phyloP scores from a whole-genome alignment of 352 stramenopile genomes.

The Phytophthora niederhauseri region DNA sequence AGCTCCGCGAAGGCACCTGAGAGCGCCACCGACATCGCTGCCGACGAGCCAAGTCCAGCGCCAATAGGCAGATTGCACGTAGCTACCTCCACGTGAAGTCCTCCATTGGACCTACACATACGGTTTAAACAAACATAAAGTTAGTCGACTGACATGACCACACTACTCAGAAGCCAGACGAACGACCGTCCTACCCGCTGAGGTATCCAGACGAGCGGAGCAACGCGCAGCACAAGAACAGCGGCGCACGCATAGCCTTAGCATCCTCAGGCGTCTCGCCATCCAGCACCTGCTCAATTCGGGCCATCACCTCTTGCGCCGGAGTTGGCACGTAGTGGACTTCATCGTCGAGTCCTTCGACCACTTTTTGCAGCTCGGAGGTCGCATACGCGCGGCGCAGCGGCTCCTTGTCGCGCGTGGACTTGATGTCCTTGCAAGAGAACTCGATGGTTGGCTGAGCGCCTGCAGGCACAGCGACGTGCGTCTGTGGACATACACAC shows the following conservation, averaged over 20 bases:
- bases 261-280: constrained; percentile 50
- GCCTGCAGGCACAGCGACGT: constrained; percentile 19
- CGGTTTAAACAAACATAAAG: neutral
- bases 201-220: constrained; percentile 47
- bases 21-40: constrained; percentile 88
- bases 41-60: constrained; percentile 92
- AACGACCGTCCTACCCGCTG: constrained; percentile 23
- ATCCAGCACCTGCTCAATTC: constrained; percentile 56
- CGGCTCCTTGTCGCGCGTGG: constrained; percentile 31
- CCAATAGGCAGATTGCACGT: constrained; percentile 76
- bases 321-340: constrained; percentile 59
- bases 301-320: constrained; percentile 40
- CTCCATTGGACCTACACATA: constrained; percentile 20
- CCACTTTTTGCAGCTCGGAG: constrained; percentile 36
- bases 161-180: neutral
- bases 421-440: constrained; percentile 59
- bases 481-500: constrained; percentile 30
- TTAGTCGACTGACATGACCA: neutral
- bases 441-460: constrained; percentile 43
- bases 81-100: constrained; percentile 57
- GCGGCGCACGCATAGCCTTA: constrained; percentile 50
- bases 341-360: constrained; percentile 44
- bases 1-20: constrained; percentile 63
- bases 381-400: constrained; percentile 49
- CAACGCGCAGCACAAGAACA: constrained; percentile 69